Percentiles rank a stretch among this genome's conserved stretches.
These are phyloP conservation scores for Mycena haematopus DNA, from an alignment of 768 basidiomycete genomes.

Conservation along the genomic window DNA sequence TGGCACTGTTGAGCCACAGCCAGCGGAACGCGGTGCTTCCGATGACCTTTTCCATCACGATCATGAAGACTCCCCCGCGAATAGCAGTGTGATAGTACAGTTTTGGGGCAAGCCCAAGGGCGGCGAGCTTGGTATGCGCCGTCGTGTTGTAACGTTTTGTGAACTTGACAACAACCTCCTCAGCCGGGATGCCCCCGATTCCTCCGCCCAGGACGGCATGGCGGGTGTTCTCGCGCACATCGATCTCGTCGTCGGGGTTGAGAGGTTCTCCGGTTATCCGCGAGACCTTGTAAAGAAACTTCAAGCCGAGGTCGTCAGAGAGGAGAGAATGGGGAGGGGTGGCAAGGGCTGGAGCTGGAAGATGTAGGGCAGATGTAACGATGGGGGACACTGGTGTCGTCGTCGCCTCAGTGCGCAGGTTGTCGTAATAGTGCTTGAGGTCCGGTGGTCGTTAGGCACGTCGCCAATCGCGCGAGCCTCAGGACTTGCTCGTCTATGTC, in stretches of 20 bases:
- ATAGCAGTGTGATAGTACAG: neutral
- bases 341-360: conserved; percentile 10
- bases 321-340: conserved; percentile 9
- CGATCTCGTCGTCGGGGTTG: conserved; percentile 7
- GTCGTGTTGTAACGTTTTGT: neutral
- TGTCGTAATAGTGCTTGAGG: neutral
- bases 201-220: conserved; percentile 8
- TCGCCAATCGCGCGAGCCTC: conserved; percentile 7
- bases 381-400: conserved; percentile 3
- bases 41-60: conserved; percentile 9
- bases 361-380: conserved; percentile 3
- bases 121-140: neutral
- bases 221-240: conserved; percentile 1
- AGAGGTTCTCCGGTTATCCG: conserved; percentile 8
- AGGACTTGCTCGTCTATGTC: conserved; percentile 6
- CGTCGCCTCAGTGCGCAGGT: neutral
- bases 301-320: neutral
- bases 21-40: conserved; percentile 6
- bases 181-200: neutral
- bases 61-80: conserved; percentile 12
- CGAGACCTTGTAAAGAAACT: conserved; percentile 11
- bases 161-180: conserved; percentile 17
- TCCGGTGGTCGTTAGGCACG: neutral
- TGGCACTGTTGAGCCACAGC: neutral
- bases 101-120: conserved; percentile 6